Conservation (phyloP, 495 filamentous ascomycete species). For the Massariosphaeria phaeospora region DNA sequence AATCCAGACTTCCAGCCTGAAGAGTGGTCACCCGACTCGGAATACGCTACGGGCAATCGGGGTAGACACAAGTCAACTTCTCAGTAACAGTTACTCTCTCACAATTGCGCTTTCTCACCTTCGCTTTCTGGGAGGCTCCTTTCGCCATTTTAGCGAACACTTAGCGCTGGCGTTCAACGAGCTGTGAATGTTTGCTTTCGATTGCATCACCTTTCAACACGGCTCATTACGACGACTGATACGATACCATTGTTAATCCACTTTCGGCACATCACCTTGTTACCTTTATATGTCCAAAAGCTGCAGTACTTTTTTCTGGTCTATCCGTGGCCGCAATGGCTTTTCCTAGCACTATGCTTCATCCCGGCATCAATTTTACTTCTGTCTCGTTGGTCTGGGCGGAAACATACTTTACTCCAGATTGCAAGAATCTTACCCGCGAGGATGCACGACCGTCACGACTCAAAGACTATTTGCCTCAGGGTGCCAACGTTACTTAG, state of each 20-base stretch:
- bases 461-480: constrained; percentile 33
- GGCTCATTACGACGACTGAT: constrained; percentile 24
- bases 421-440: constrained; percentile 25
- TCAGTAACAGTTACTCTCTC: constrained; percentile 19
- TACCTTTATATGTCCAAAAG: constrained; percentile 24
- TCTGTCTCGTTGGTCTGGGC: constrained; percentile 14
- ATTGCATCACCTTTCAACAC: constrained; percentile 26
- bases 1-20: constrained; percentile 44
- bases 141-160: constrained; percentile 29
- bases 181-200: constrained; percentile 20
- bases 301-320: neutral
- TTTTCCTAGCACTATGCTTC: constrained; percentile 1
- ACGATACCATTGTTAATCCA: constrained; percentile 31
- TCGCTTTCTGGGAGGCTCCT: constrained; percentile 22
- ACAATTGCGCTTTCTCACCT: constrained; percentile 1
- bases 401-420: constrained; percentile 21
- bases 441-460: constrained; percentile 26
- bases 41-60: constrained; percentile 34
- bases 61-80: constrained; percentile 30
- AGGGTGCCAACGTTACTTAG: constrained; percentile 31
- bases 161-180: constrained; percentile 32
- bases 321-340: neutral
- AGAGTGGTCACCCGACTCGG: constrained; percentile 40
- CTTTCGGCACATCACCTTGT: constrained; percentile 12
- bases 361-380: constrained; percentile 12